Evolutionary conservation across 257 asterid species (phyloP).

Genomic region (Scutellaria galericulata): DNA sequence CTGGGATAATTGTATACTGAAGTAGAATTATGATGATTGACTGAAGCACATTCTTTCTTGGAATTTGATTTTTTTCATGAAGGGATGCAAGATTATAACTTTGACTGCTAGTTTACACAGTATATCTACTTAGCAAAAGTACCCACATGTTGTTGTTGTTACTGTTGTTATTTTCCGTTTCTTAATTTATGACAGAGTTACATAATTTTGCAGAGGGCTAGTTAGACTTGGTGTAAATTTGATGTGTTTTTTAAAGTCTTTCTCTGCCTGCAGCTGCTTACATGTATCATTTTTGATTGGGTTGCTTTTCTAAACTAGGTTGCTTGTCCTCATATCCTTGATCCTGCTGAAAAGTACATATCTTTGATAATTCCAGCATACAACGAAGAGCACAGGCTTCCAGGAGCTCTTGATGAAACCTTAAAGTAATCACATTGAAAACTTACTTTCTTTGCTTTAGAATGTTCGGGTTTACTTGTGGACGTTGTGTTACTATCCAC

Average conservation of each 20-base stretch:
- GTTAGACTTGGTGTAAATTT: constrained; percentile 1
- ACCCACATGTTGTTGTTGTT: too few species aligned
- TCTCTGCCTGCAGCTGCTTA: constrained; percentile 14
- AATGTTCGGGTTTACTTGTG: constrained; percentile 6
- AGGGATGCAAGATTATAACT: background rate
- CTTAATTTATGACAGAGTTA: constrained; percentile 3
- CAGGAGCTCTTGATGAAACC: constrained; percentile 89
- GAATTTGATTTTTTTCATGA: background rate
- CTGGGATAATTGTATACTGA: background rate
- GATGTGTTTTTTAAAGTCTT: background rate
- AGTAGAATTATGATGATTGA: constrained; percentile 10
- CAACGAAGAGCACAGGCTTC: constrained; percentile 92
- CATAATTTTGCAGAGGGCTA: constrained; percentile 9
- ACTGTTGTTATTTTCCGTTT: background rate
- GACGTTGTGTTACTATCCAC: background rate
- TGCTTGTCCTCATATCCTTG: constrained; percentile 68
- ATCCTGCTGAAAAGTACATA: constrained; percentile 83
- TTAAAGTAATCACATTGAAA: constrained; percentile 53
- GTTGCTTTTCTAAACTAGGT: constrained; percentile 55
- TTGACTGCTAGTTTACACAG: constrained; percentile 4
- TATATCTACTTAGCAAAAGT: constrained; percentile 1
- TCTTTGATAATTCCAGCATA: constrained; percentile 88
- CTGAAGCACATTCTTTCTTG: constrained; percentile 10
- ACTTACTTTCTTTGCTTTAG: constrained; percentile 18
- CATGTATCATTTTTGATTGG: constrained; percentile 19